Evolutionary conservation across 805 yeast species (phyloP), one percentile per base, ranked within the genome.

Genomic region (Diddensiella caesifluorescens): DNA sequence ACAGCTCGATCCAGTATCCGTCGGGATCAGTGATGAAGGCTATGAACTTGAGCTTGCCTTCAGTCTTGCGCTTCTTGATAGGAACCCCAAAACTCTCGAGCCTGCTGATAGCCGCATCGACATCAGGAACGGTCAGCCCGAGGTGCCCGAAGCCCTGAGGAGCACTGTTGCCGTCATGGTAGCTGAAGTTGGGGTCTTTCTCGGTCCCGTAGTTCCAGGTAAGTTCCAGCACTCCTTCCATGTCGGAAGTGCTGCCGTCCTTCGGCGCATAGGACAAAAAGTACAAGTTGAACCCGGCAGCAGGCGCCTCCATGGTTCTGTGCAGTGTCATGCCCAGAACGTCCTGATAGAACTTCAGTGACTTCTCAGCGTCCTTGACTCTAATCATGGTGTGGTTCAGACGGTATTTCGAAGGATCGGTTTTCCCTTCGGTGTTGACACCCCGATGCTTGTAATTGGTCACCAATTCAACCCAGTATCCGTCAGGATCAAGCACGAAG

Each of bases 151-250:
- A 92, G 10, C 97, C 97, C 57, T 77, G 80, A 19, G 82, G 80
- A 33, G 77, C 70, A 13, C 77, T 77, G 62, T 88, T 87, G 46
- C 95, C 95, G 49, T 76, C 79, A 64, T 88, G 95, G 63, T 90
- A 92, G 39, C 71, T 65, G 66, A 87, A 85, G 3, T 73, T 70
- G 13, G 73, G 71, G 48, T 90, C 95, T 16, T 66, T 56, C 60
- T 92, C 98, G 18, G 97, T 86, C 18, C 97, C 98, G 81, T 87
- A 90, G 68, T 92, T 92, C 67, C 87, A 90, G 35, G 97, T 90
- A 59, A 92, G 71, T 65, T 92, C 98, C 42, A 92, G 62, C 9
- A 92, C 64, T 16, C 90, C 80, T 60, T 85, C 87, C 46, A 79
- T 66, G 39, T 54, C 52, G 34, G 58, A 53, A 9, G 50, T 52